Evolutionary conservation across 768 basidiomycete genomes (phyloP).

Genomic region (Hortiboletus campestris): DNA sequence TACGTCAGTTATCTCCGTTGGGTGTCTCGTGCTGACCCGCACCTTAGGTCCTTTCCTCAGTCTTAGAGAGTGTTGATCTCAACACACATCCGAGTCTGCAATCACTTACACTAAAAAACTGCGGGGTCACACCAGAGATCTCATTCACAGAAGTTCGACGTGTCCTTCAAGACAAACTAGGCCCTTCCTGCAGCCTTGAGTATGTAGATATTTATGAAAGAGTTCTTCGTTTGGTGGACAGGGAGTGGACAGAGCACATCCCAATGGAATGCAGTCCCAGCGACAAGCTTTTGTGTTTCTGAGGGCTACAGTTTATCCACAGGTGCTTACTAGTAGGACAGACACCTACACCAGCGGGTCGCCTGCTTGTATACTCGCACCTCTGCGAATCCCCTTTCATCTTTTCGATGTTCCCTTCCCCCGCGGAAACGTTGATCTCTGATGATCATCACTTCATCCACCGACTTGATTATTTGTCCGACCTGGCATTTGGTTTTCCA

Average conservation of each 20-base stretch:
- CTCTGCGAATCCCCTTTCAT: slow-evolving; percentile 41
- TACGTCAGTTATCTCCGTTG: too few species aligned
- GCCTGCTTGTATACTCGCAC: slow-evolving; percentile 45
- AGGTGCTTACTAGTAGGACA: too few species aligned
- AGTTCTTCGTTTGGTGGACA: neutral
- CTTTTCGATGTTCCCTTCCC: slow-evolving; percentile 45
- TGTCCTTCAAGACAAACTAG: too few species aligned
- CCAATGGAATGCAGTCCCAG: neutral
- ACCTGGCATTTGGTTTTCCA: slow-evolving; percentile 50
- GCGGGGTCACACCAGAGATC: neutral
- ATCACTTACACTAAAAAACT: neutral
- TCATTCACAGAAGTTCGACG: neutral
- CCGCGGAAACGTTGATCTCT: slow-evolving; percentile 54
- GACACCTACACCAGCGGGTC: slow-evolving; percentile 39
- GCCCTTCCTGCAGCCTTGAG: neutral
- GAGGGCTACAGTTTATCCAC: too few species aligned
- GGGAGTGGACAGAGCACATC: neutral
- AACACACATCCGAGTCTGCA: neutral
- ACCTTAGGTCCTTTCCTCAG: neutral
- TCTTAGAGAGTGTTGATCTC: neutral
- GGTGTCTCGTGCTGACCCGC: neutral
- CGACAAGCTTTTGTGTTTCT: neutral
- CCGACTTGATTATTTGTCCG: slow-evolving; percentile 43
- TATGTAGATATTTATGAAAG: too few species aligned
- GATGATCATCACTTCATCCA: slow-evolving; percentile 47